phyloP scores from a whole-genome alignment of 2,329 filamentous ascomycete genomes.

The Periconia macrospinosa region DNA sequence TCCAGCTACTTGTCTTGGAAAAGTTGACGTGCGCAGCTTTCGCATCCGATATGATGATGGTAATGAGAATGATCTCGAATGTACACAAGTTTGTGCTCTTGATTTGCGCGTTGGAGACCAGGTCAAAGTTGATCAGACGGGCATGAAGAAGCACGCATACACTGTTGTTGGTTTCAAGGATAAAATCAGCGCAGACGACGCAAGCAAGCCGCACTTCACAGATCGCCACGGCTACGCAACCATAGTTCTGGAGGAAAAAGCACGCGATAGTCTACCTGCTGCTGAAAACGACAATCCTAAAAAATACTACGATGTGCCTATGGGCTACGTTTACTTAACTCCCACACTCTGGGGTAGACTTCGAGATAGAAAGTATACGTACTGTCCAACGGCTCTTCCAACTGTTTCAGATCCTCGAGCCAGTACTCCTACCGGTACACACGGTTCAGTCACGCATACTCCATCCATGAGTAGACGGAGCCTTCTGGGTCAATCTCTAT shows the following conservation, averaged over 20 bases:
- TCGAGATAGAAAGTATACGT: slow-evolving; percentile 41
- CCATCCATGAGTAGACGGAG: slow-evolving; percentile 54
- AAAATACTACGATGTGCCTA: slow-evolving; percentile 42
- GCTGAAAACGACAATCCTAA: slow-evolving; percentile 10
- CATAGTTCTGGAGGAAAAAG: slow-evolving; percentile 45
- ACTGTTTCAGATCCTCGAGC: slow-evolving; percentile 21
- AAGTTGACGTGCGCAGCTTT: slow-evolving; percentile 47
- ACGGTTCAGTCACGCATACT: slow-evolving; percentile 45
- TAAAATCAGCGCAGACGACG: slow-evolving; percentile 22
- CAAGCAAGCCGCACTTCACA: slow-evolving; percentile 37
- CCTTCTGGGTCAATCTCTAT: slow-evolving; percentile 22
- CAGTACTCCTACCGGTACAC: slow-evolving; percentile 21
- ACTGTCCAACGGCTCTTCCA: slow-evolving; percentile 19
- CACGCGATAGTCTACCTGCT: slow-evolving; percentile 40
- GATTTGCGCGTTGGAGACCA: slow-evolving; percentile 49
- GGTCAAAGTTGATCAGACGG: slow-evolving; percentile 50
- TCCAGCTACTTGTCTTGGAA: slow-evolving; percentile 60
- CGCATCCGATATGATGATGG: slow-evolving; percentile 53
- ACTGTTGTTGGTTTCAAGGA: slow-evolving; percentile 49
- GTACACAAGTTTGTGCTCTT: slow-evolving; percentile 43
- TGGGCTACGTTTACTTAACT: slow-evolving; percentile 49
- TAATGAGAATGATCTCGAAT: slow-evolving; percentile 45
- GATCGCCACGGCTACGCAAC: slow-evolving; percentile 47
- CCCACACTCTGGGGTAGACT: slow-evolving; percentile 47
- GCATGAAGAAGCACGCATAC: slow-evolving; percentile 50